Evolutionary conservation across 225 moss, liverwort and hornwort species (phyloP).

Genomic region (Bryoerythrophyllum caledonicum): DNA sequence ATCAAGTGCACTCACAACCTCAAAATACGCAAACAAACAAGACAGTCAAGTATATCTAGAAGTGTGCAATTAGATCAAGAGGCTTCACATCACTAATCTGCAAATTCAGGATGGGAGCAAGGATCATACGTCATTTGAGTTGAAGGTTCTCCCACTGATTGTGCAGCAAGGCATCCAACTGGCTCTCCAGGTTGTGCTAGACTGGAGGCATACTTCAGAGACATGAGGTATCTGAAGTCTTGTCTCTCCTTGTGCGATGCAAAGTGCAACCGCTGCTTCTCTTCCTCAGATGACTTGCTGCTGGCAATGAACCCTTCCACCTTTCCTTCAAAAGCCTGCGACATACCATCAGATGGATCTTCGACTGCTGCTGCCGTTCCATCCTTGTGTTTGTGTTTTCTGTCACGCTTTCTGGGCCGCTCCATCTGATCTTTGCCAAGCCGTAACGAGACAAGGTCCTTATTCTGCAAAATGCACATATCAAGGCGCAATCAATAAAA

Average conservation of each 20-base stretch:
- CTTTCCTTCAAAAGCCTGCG: constrained; percentile 61
- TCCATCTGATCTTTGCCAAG: constrained; percentile 71
- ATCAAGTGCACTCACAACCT: neutral
- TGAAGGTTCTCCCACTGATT: constrained; percentile 98
- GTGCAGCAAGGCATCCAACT: constrained; percentile 94
- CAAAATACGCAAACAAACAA: neutral
- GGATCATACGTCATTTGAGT: constrained; percentile 94
- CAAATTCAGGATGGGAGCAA: neutral
- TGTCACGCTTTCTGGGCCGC: constrained; percentile 34
- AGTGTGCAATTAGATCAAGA: neutral
- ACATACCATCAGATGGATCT: constrained; percentile 55
- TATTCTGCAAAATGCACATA: constrained; percentile 56
- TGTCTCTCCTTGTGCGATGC: constrained; percentile 55
- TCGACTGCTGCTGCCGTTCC: constrained; percentile 8
- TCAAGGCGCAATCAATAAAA: constrained; percentile 1
- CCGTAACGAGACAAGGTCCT: constrained; percentile 75
- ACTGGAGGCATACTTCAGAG: constrained; percentile 86
- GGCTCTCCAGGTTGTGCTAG: constrained; percentile 97
- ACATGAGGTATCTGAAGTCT: constrained; percentile 77
- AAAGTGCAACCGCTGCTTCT: constrained; percentile 65
- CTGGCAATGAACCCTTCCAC: constrained; percentile 64
- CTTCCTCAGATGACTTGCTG: constrained; percentile 44
- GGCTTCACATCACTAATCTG: neutral
- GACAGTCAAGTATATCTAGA: too few species aligned
- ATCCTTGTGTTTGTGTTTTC: constrained; percentile 31